Evolutionary conservation across 148 eudicot species (phyloP), one percentile per base, ranked within the genome.

Genomic region (Camellia granthamiana): DNA sequence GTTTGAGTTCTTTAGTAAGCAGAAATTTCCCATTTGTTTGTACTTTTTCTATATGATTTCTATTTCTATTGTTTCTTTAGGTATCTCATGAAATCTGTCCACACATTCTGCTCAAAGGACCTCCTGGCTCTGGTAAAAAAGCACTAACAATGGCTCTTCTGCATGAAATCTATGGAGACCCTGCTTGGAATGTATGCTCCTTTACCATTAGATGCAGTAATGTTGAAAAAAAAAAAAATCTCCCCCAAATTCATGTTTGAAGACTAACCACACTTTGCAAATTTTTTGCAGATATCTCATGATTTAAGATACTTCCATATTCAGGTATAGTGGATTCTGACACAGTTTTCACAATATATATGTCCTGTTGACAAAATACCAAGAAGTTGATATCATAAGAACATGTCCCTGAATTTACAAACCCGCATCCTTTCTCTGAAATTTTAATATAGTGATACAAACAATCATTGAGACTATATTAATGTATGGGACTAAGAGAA

Each of bases 141-240:
- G 78, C 90, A 46, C 81, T 88, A 61, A 79, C 82, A 44, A 83
- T 81, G 90, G 90, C 88, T 59, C 80, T 83, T 79, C 81, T 88
- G 38, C 75, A 84, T 46, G 88, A 88, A 72, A 79, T 88, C 56
- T 88, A 52, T 75, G 90, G 90, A 44, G 85, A 81, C 60, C 65
- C 88, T 77, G 80, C 79, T 46, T 44, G 83, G 72, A 81, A 85
- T 84, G 90, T 88, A 86, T 16, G 84, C 69, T 61, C 49, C 42
- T 79, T 30, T 15, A 11, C 12, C 3, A 69, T 9, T 12, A 41
- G 7, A 62, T 64, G 43, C 52, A 47, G 59, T 18, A 71, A 47
- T 1, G 23, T 46, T 10, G 12, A 43, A 46, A 30, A 10, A 2
- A 77, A 78, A 52, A 46, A 42, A 13, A 54, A 30, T 1, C 1